Evolutionary conservation across 345 rosid genomes (phyloP), one percentile per base, ranked within the genome.

Genomic region (Physaria fendleri): DNA sequence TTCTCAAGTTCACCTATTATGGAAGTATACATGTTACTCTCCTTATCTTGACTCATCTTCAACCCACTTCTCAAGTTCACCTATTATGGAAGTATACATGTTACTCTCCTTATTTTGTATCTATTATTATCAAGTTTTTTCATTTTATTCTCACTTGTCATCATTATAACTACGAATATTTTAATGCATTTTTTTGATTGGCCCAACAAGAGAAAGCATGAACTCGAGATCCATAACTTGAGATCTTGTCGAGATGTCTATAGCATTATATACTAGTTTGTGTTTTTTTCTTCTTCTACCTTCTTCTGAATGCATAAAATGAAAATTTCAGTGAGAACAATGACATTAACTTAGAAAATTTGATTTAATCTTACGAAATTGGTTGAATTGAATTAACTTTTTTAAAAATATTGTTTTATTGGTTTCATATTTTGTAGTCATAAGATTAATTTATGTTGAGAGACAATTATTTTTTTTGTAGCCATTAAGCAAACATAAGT

Each of bases 11-110:
- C 64, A 66, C 71, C 57, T 38, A 39, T 66, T 48, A 48, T 66
- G 71, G 71, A 66, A 32, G 44, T 66, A 56, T 57, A n/a, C n/a
- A n/a, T n/a, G n/a, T n/a, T n/a, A n/a, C n/a, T n/a, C n/a, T n/a
- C n/a, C n/a, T 69, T 69, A 52, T 62, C 69, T 62, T 54, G 68
- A 62, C 68, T 62, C 68, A 62, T 62, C 68, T 68, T 59, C 67
- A 61, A 68, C 66, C 71, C 71, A 66, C 71, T 66, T 16, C 25
- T 66, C 56, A 56, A 44, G 49, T 38, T 66, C 64, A 66, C 71
- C 57, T 38, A 39, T 66, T 48, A 57, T 66, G 58, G 21, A 57
- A 66, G 44, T 22, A 47, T 48, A 47, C 71, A 66, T 66, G 71
- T 66, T 67, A 67, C 65, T 67, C 65, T 66, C 32, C 39, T 39